Base-by-base conservation (phyloP, 2,329 filamentous ascomycete genomes). In the Nannizzia gypsea region DNA sequence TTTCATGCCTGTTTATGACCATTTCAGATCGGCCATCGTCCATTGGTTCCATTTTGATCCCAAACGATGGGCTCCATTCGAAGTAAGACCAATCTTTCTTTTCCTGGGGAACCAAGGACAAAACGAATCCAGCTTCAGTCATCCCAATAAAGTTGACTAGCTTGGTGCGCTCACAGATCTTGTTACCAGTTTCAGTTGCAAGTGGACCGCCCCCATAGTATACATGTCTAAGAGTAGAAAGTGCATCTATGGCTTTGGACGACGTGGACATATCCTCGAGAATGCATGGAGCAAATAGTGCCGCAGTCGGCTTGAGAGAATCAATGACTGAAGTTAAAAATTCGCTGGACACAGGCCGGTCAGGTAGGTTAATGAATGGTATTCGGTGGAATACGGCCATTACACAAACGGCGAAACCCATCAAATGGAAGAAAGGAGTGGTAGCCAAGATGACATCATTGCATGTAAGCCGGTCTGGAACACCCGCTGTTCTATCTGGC, bases 71-170 rank as follows among this genome's bases (percentile, higher is more conserved):
- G n/a, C 67, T 68, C 66, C 71, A 74, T 57, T 74, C 71, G 6
- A 71, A 68, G 57, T 68, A 74, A 2, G 20, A 48, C 71, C 71
- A 74, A 22, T 73, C 67, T 11, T 67, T 64, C 2, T 56, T 61
- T 0, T 64, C 62, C 50, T 65, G 60, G 1, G 62, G 62, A 3
- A 64, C 17, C 15, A 67, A n/a, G 1, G 61, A 46, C 2, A 60
- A 44, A 31, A 67, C 56, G 46, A 62, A 59, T 13, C 67, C 67
- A 2, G 61, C 59, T 59, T 69, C 67, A 9, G 62, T 67, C 15
- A 61, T 59, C 13, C 67, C 67, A 34, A 69, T 59, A 0, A 65
- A 17, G 2, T 59, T 48, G 5, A 64, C 15, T 0, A 69, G 5
- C 11, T 62, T 36, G 4, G 64, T 65, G 13, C 59, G 58, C 46